Base-by-base conservation (phyloP, 2,329 filamentous ascomycete genomes). In the Chaetomium sp. region DNA sequence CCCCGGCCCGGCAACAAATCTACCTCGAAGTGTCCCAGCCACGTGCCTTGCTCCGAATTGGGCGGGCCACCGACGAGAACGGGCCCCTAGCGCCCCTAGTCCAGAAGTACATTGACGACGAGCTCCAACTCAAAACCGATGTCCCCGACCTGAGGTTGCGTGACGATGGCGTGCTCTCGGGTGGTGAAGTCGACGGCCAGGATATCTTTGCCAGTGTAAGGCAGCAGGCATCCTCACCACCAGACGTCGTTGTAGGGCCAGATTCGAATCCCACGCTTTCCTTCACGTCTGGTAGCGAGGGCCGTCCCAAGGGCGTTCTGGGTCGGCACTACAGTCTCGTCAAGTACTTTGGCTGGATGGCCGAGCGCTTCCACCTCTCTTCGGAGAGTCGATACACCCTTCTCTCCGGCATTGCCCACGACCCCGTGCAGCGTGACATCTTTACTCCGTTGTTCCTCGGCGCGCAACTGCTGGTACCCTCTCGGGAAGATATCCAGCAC, bases 341-440 rank as follows among this genome's bases (percentile, higher is more conserved):
- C 1, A 85, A 87, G 65, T 97, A 96, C 74, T 95, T 92, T 67
- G 84, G 86, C 19, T 97, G 91, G 91, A 97, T 97, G 92, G 84
- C 89, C 0, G 75, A 94, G 71, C 83, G 77, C 2, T 97, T 97
- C 70, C 77, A 83, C 49, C 77, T 95, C 48, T 85, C 82, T 0
- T 78, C 84, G 7, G 79, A 89, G 43, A 86, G 86, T 68, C 81
- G 79, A 60, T 96, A 95, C 67, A 90, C 91, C 3, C 85, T 91
- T 75, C 78, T 96, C 6, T 87, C 82, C 49, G 91, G 91, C 47
- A 95, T 96, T 64, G 88, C 88, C 3, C 88, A 94, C 68, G 84
- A 87, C 62, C 83, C 83, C 3, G 80, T 86, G 37, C 81, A 85
- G 68, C 67, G 81, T 63, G 81, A 97, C 69, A 95, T 96, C 54